phyloP scores from a whole-genome alignment of 2,329 filamentous ascomycete species.

The Hypomyces perniciosus region DNA sequence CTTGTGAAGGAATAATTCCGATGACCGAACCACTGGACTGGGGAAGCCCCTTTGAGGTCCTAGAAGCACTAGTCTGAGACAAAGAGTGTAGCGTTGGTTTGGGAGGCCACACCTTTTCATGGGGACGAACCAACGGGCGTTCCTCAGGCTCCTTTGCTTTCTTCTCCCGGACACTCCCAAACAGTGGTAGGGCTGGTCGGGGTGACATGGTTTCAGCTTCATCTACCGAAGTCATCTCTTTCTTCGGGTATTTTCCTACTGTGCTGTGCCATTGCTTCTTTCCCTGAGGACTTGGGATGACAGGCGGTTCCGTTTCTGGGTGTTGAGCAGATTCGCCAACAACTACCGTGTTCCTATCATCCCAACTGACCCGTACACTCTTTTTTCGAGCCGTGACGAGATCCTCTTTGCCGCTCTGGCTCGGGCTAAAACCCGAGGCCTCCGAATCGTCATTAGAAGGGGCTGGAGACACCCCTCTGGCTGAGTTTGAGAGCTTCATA shows the following conservation, averaged over 20 bases:
- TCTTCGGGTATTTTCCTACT: conserved; percentile 43
- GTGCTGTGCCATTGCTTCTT: conserved; percentile 47
- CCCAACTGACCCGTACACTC: conserved; percentile 70
- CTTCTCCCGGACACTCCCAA: conserved; percentile 66
- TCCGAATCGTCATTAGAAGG: conserved; percentile 44
- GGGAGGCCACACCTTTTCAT: conserved; percentile 25
- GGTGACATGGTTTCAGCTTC: conserved; percentile 68
- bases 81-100: background rate
- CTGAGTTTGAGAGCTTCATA: conserved; percentile 56
- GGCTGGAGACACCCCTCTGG: conserved; percentile 40
- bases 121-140: conserved; percentile 51
- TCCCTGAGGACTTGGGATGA: conserved; percentile 31
- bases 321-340: conserved; percentile 42
- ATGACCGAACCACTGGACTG: conserved; percentile 55
- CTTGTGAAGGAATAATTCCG: conserved; percentile 49
- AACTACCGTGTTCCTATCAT: conserved; percentile 55
- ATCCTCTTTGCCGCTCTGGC: conserved; percentile 31
- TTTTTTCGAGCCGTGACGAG: conserved; percentile 48
- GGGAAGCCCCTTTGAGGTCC: conserved; percentile 27
- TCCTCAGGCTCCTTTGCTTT: conserved; percentile 49
- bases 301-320: conserved; percentile 34
- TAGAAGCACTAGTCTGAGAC: conserved; percentile 23
- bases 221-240: conserved; percentile 41
- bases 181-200: conserved; percentile 65
- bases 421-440: conserved; percentile 28